Conservation (phyloP, 768 basidiomycete species). For the Agrocybe praecox region DNA sequence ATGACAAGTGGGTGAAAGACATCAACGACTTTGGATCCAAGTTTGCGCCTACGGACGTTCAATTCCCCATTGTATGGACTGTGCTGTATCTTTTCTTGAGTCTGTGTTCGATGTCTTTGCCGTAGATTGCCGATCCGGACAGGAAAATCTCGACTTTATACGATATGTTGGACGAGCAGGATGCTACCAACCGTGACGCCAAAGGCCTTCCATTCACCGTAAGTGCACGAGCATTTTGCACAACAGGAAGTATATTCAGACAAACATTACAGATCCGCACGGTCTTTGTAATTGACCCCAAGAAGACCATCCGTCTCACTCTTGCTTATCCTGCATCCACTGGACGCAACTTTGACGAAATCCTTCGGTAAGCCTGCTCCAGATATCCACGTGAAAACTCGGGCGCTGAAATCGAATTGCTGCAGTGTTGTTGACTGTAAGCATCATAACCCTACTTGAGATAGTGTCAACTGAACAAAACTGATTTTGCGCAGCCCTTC, state of each 20-base stretch:
- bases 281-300: slow-evolving; percentile 97
- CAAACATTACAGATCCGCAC: slow-evolving; percentile 73
- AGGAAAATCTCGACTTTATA: slow-evolving; percentile 84
- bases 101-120: background rate
- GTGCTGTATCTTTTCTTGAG: background rate
- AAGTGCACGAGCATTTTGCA: slow-evolving; percentile 15
- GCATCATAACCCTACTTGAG: slow-evolving; percentile 7
- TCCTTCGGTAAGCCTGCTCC: slow-evolving; percentile 43
- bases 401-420: slow-evolving; percentile 3
- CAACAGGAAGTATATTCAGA: slow-evolving; percentile 7
- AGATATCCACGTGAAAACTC: background rate
- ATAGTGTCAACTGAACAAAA: slow-evolving; percentile 6
- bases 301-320: slow-evolving; percentile 90
- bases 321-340: slow-evolving; percentile 94
- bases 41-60: slow-evolving; percentile 69
- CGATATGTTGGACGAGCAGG: slow-evolving; percentile 97
- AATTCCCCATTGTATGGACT: slow-evolving; percentile 86
- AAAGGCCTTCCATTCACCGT: slow-evolving; percentile 96
- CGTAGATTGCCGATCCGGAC: slow-evolving; percentile 89
- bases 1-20: slow-evolving; percentile 87
- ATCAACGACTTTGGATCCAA: slow-evolving; percentile 81
- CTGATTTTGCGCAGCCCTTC: slow-evolving; percentile 58
- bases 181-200: slow-evolving; percentile 83
- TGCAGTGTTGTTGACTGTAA: slow-evolving; percentile 75
- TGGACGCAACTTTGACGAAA: slow-evolving; percentile 87